These are phyloP conservation scores for Candida freyschussii DNA, from an alignment of 1,139 yeast species.

Conservation along the genomic window DNA sequence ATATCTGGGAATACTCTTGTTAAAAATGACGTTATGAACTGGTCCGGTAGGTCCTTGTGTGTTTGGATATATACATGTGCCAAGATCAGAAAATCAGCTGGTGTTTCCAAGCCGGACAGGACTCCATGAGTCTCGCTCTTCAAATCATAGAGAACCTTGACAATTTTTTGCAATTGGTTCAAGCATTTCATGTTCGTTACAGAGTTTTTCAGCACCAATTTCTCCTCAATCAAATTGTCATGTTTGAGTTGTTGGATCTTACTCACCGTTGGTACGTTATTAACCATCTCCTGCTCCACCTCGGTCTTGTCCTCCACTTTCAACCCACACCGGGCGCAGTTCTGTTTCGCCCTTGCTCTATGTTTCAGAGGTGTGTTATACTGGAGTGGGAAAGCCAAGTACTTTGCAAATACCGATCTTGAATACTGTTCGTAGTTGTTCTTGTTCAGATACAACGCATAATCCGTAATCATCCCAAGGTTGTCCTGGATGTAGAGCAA, in stretches of 20 bases:
- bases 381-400: constrained; percentile 82
- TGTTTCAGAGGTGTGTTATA: constrained; percentile 65
- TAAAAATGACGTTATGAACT: constrained; percentile 36
- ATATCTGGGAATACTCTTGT: constrained; percentile 29
- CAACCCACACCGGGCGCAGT: constrained; percentile 34
- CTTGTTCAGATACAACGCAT: constrained; percentile 55
- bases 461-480: constrained; percentile 49
- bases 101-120: constrained; percentile 16
- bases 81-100: constrained; percentile 35
- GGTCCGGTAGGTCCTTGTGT: constrained; percentile 39
- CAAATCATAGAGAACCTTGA: constrained; percentile 29
- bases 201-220: constrained; percentile 42
- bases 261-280: constrained; percentile 42
- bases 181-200: constrained; percentile 50
- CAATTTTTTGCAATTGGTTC: constrained; percentile 34
- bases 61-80: constrained; percentile 40
- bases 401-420: constrained; percentile 51
- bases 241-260: constrained; percentile 47
- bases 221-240: constrained; percentile 39
- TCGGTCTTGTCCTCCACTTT: constrained; percentile 25
- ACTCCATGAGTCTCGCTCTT: too few relatives aligned
- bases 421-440: constrained; percentile 63
- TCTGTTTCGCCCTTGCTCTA: constrained; percentile 42
- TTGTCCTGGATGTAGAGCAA: constrained; percentile 36
- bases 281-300: constrained; percentile 27